Percentiles rank a stretch among this genome's conserved stretches.
These are phyloP conservation scores for Aspergillus avenaceus DNA, from an alignment of 495 filamentous ascomycete species.

Conservation along the genomic window DNA sequence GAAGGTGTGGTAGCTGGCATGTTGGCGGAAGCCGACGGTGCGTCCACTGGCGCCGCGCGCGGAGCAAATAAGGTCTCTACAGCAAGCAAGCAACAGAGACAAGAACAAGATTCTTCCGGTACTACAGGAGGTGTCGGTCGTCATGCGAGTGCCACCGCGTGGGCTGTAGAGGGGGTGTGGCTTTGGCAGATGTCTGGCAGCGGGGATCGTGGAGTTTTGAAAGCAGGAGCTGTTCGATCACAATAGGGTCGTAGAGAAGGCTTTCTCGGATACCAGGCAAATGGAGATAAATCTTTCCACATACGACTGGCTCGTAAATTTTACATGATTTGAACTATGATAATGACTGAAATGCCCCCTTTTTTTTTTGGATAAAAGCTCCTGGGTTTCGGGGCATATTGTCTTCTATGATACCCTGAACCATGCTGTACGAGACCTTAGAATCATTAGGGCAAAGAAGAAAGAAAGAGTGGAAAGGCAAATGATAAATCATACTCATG, in stretches of 20 bases:
- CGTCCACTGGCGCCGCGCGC: conserved; percentile 3
- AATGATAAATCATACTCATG: not conserved
- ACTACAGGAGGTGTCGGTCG: conserved; percentile 28
- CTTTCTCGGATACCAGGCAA: no score
- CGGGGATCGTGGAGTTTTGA: conserved; percentile 42
- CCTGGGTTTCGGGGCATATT: not conserved
- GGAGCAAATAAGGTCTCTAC: conserved; percentile 2
- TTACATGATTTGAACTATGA: no score
- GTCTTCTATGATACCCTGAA: not conserved
- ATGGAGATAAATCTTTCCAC: no score
- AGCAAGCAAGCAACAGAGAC: not conserved
- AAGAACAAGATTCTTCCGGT: conserved; percentile 16
- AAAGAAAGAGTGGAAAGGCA: not conserved
- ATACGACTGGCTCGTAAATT: no score
- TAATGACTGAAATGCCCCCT: no score
- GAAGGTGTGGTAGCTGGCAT: conserved; percentile 71
- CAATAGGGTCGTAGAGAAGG: conserved; percentile 19
- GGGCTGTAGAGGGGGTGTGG: conserved; percentile 90
- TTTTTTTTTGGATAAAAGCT: no score
- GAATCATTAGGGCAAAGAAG: not conserved
- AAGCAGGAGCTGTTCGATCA: conserved; percentile 30
- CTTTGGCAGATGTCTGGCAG: conserved; percentile 79
- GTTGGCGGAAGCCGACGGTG: conserved; percentile 59
- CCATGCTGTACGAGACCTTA: not conserved
- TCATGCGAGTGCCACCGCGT: conserved; percentile 65